A percentile compares a stretch with the other conserved stretches of the same genome.
Conservation (phyloP, 495 filamentous ascomycete genomes). For the Talaromyces ruber region DNA sequence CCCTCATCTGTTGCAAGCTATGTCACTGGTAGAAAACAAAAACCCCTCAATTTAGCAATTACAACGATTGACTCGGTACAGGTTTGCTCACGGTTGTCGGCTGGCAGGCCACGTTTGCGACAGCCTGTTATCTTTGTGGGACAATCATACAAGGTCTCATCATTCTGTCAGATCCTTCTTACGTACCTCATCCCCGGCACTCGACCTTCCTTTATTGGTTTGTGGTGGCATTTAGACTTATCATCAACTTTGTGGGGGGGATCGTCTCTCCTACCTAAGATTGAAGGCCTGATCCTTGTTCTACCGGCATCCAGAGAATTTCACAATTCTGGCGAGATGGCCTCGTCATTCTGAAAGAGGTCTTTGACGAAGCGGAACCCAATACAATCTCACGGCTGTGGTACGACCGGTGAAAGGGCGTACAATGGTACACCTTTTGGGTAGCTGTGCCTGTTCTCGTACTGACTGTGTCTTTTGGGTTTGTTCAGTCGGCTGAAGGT, state of each 20-base stretch:
- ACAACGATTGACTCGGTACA: background rate
- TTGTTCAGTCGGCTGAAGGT: background rate
- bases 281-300: conserved; percentile 51
- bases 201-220: conserved; percentile 1
- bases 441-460: background rate
- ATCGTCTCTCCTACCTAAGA: conserved; percentile 41
- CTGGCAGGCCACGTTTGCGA: conserved; percentile 15
- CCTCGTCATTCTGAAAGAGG: conserved; percentile 40
- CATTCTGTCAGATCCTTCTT: conserved; percentile 23
- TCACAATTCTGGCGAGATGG: conserved; percentile 42
- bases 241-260: conserved; percentile 45
- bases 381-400: background rate
- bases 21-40: conserved; percentile 25
- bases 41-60: background rate
- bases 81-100: conserved; percentile 7
- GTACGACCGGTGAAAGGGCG: background rate
- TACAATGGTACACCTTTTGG: background rate
- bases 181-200: conserved; percentile 12
- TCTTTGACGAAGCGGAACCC: conserved; percentile 32
- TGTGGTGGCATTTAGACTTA: background rate
- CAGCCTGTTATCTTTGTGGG: conserved; percentile 29
- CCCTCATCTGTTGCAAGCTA: conserved; percentile 44
- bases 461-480: background rate
- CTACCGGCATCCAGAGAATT: conserved; percentile 41
- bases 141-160: conserved; percentile 35